phyloP scores from a whole-genome alignment of 306 rosid species.

The Begonia peltatifolia region DNA sequence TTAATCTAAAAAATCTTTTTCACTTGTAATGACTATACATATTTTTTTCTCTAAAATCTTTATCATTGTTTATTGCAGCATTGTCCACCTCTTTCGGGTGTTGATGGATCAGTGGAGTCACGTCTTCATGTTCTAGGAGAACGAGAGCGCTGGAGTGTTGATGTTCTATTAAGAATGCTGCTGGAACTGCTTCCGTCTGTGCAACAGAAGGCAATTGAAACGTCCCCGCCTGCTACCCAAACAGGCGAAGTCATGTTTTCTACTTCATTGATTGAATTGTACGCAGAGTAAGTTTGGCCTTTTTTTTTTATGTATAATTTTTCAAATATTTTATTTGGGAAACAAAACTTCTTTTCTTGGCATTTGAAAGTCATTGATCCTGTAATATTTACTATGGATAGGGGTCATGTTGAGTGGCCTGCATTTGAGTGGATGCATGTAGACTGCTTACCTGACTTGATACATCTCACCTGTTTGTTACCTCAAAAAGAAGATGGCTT shows the following conservation, averaged over 20 bases:
- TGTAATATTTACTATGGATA: slow-evolving; percentile 43
- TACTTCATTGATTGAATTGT: slow-evolving; percentile 58
- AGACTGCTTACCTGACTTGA: slow-evolving; percentile 78
- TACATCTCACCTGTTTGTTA: slow-evolving; percentile 66
- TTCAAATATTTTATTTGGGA: background rate
- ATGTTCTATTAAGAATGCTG: slow-evolving; percentile 66
- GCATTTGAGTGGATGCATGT: slow-evolving; percentile 91
- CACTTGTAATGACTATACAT: background rate
- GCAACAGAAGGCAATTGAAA: slow-evolving; percentile 54
- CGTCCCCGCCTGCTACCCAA: slow-evolving; percentile 63
- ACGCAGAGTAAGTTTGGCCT: slow-evolving; percentile 47
- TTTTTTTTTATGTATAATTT: background rate
- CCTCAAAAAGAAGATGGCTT: slow-evolving; percentile 87
- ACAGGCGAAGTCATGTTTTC: slow-evolving; percentile 40
- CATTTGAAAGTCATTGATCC: slow-evolving; percentile 13
- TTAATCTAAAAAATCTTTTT: slow-evolving; percentile 4
- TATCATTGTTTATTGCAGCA: slow-evolving; percentile 37
- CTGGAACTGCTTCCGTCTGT: slow-evolving; percentile 51
- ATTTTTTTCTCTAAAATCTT: background rate
- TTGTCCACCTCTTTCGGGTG: slow-evolving; percentile 94
- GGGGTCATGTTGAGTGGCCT: slow-evolving; percentile 75
- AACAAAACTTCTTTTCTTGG: background rate
- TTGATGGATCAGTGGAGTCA: slow-evolving; percentile 93
- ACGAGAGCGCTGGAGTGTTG: slow-evolving; percentile 90
- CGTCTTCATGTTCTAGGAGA: slow-evolving; percentile 85